phyloP scores from a whole-genome alignment of 306 rosid genomes.

The Acacia confusa region DNA sequence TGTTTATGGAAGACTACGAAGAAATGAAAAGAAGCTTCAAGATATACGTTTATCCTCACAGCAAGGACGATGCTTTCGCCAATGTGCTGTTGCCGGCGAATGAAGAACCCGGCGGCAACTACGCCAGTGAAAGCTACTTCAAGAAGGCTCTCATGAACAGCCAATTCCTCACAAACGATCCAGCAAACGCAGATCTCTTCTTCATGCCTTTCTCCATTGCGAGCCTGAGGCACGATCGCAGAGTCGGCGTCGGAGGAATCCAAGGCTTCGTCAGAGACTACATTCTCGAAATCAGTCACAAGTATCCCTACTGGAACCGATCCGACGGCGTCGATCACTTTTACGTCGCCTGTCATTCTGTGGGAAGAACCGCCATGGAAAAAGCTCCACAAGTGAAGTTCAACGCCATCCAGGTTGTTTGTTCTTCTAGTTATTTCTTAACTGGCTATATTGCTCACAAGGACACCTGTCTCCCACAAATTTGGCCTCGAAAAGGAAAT shows the following conservation, averaged over 20 bases:
- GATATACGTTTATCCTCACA: conserved; percentile 83
- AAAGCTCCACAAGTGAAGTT: conserved; percentile 59
- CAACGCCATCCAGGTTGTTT: conserved; percentile 73
- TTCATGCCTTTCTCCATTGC: conserved; percentile 87
- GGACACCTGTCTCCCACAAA: conserved; percentile 1
- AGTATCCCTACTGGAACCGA: conserved; percentile 71
- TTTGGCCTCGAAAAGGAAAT: conserved; percentile 3
- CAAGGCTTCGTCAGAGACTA: conserved; percentile 63
- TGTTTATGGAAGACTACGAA: conserved; percentile 67
- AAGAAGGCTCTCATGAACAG: conserved; percentile 64
- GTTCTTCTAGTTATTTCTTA: conserved; percentile 56
- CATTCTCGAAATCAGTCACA: conserved; percentile 49
- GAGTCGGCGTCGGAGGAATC: conserved; percentile 75
- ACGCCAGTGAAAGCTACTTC: conserved; percentile 91
- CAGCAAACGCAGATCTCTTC: conserved; percentile 71
- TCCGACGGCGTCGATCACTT: conserved; percentile 78
- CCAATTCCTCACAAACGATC: conserved; percentile 65
- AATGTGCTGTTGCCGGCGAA: conserved; percentile 65
- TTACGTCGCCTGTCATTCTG: conserved; percentile 82
- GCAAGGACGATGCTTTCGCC: conserved; percentile 59
- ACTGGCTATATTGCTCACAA: conserved; percentile 11
- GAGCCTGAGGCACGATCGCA: conserved; percentile 61
- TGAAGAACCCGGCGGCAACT: conserved; percentile 71
- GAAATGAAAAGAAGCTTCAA: conserved; percentile 82
- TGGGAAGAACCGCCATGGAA: conserved; percentile 74